Evolutionary conservation across 2,329 filamentous ascomycete genomes (phyloP).

Genomic region (Neofusicoccum kwambonambiense): DNA sequence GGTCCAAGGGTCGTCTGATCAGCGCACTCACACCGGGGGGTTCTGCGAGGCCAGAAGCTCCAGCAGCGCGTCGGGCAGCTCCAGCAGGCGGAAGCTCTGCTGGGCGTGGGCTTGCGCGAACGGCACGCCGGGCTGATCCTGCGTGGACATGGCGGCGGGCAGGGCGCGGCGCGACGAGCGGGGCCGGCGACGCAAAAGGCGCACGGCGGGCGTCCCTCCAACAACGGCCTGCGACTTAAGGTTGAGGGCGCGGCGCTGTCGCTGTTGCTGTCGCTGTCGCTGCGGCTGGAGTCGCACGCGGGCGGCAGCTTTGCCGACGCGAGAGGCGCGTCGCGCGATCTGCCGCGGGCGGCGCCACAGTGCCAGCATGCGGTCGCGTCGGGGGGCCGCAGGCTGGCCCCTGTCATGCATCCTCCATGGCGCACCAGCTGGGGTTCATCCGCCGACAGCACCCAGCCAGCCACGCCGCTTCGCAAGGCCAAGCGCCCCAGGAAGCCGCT

Average conservation of each 20-base stretch:
- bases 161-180: background rate
- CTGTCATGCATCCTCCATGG: background rate
- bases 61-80: conserved; percentile 59
- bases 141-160: conserved; percentile 42
- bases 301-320: conserved; percentile 18
- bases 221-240: background rate
- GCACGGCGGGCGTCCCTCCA: background rate
- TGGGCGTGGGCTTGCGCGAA: conserved; percentile 47
- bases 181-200: background rate
- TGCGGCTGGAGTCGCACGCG: conserved; percentile 23
- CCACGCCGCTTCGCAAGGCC: background rate
- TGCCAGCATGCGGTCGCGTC: background rate
- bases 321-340: conserved; percentile 7
- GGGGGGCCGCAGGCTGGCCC: background rate
- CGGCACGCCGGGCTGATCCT: conserved; percentile 39
- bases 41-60: conserved; percentile 52
- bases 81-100: conserved; percentile 58
- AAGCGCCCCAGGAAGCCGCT: background rate
- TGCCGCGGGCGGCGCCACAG: conserved; percentile 10
- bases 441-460: conserved; percentile 13
- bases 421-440: conserved; percentile 13
- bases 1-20: conserved; percentile 3
- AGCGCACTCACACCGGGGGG: conserved; percentile 38
- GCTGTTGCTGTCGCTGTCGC: conserved; percentile 14
- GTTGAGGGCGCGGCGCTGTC: conserved; percentile 12